A percentile compares a stretch with the other conserved stretches of the same genome.
These are phyloP conservation scores for Nicotiana knightiana DNA, from an alignment of 257 asterid genomes.

Conservation along the genomic window DNA sequence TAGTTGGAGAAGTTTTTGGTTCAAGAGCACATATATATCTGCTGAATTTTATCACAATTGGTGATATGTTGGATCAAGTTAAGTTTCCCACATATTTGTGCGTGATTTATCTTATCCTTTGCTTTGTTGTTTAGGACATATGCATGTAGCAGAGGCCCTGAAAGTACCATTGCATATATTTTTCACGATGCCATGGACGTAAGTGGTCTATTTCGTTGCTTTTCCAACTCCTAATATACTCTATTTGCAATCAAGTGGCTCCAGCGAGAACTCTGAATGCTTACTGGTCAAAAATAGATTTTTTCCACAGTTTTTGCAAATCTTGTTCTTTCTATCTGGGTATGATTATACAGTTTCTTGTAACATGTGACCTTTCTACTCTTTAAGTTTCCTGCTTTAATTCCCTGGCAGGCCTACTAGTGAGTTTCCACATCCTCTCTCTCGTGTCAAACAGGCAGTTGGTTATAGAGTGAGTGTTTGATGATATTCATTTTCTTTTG, in stretches of 20 bases:
- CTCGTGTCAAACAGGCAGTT: slow-evolving; percentile 81
- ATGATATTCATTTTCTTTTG: slow-evolving; percentile 10
- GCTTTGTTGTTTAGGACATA: slow-evolving; percentile 53
- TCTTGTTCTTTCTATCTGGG: not conserved
- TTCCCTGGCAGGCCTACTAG: slow-evolving; percentile 63
- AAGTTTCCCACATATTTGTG: not conserved
- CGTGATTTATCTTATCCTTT: slow-evolving; percentile 1
- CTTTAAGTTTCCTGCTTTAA: not conserved
- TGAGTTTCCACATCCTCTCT: slow-evolving; percentile 93
- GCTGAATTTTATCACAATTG: not conserved
- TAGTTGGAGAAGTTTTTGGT: not conserved
- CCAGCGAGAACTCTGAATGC: not conserved
- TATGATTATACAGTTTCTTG: not conserved
- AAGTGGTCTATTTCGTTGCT: slow-evolving; percentile 23
- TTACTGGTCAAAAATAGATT: not conserved
- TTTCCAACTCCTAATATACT: not conserved
- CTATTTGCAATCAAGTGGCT: not conserved
- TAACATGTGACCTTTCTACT: not conserved
- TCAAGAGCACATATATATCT: not conserved
- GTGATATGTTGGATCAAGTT: not conserved
- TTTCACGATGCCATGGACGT: slow-evolving; percentile 99
- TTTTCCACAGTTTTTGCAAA: not conserved
- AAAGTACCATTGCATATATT: slow-evolving; percentile 77
- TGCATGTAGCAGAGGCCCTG: slow-evolving; percentile 86
- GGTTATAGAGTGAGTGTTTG: slow-evolving; percentile 62